A percentile compares a stretch with the other conserved stretches of the same genome.
phyloP scores from a whole-genome alignment of 2,329 filamentous ascomycete species.

The Drechslerella dactyloides region DNA sequence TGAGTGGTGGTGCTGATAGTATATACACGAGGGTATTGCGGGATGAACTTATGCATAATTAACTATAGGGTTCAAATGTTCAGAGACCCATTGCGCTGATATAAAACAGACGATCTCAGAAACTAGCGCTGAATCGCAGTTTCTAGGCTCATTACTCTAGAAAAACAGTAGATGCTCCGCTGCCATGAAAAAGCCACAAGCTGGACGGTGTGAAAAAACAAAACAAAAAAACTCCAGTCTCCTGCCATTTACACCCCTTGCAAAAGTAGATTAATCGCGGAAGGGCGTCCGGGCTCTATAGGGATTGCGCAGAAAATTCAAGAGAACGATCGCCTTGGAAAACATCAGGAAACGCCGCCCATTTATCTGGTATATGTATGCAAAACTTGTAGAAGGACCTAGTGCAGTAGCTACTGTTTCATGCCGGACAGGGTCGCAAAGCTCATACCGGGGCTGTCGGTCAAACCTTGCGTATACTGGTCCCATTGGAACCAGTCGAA shows the following conservation, averaged over 20 bases:
- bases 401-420: neutral
- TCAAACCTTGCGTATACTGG: conserved; percentile 42
- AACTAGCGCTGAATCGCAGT: no score
- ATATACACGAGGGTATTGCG: conserved; percentile 12
- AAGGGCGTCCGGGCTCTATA: neutral
- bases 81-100: neutral
- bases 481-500: conserved; percentile 56
- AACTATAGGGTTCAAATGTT: no score
- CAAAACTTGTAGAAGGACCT: neutral
- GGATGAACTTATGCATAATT: no score
- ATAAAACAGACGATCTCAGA: no score
- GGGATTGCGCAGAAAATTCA: neutral
- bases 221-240: neutral
- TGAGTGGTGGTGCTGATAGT: conserved; percentile 8
- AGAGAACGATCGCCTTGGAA: neutral
- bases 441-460: conserved; percentile 40
- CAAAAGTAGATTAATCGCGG: neutral
- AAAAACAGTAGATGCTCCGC: neutral
- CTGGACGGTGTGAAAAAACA: no score
- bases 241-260: conserved; percentile 3
- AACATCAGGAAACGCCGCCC: neutral
- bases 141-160: neutral
- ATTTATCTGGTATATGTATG: neutral
- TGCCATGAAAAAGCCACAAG: neutral
- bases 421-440: conserved; percentile 34